Conservation (phyloP, 139 green algal genomes). For the Zygnema circumcarinatum region DNA sequence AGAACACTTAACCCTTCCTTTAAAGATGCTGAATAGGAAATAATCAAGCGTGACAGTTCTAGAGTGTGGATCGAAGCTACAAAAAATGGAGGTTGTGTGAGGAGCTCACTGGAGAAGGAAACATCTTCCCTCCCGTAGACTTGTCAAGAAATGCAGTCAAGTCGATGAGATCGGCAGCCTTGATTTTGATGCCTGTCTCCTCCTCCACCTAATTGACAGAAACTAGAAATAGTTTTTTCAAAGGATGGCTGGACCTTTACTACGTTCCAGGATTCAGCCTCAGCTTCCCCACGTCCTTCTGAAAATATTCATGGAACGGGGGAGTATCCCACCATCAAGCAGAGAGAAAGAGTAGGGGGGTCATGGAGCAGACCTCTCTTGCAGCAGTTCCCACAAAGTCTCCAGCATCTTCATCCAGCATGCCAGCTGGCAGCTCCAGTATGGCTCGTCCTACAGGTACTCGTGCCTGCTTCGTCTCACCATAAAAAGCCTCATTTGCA, state of each 20-base stretch:
- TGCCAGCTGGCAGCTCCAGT: constrained; percentile 57
- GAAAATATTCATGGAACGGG: background rate
- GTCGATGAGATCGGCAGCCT: constrained; percentile 35
- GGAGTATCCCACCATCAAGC: too few relatives aligned
- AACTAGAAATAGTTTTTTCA: background rate
- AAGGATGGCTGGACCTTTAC: background rate
- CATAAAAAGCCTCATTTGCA: too few relatives aligned
- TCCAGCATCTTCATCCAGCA: constrained; percentile 54
- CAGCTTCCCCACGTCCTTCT: background rate
- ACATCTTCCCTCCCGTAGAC: constrained; percentile 51
- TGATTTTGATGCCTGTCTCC: constrained; percentile 55
- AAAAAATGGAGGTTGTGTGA: too few relatives aligned
- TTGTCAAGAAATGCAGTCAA: constrained; percentile 50
- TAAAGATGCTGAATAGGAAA: too few relatives aligned
- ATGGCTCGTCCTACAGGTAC: constrained; percentile 49
- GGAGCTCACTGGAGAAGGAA: constrained; percentile 48
- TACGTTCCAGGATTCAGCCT: background rate
- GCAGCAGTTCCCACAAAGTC: constrained; percentile 56
- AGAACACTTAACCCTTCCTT: background rate
- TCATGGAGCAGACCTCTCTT: too few relatives aligned
- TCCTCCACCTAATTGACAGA: constrained; percentile 51
- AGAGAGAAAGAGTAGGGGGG: too few relatives aligned
- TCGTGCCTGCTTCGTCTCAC: constrained; percentile 38
- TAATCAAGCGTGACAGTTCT: too few relatives aligned
- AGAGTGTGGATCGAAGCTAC: too few relatives aligned